Base-by-base conservation (phyloP, 768 basidiomycete species). In the Kwoniella dejecticola region DNA sequence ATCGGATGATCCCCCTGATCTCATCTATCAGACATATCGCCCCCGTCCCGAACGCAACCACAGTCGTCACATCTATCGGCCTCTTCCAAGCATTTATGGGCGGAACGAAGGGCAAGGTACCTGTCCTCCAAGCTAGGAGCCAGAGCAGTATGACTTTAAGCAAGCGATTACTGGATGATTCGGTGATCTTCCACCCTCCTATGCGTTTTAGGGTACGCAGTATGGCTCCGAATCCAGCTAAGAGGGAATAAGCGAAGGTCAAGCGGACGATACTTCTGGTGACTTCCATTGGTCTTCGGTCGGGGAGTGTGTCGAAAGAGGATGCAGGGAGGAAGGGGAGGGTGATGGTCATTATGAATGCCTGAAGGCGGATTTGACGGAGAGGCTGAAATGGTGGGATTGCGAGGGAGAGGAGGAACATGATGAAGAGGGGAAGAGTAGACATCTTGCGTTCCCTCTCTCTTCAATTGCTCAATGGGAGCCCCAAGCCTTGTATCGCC, bases 331-430 rank as follows among this genome's bases (percentile, higher is more conserved):
- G 12, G 13, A 23, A 47, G 23, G 31, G 27, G 1, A 57, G 33
- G n/a, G 56, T 27, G 30, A 47, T n/a, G 15, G 56, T 41, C 30
- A 57, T 41, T 8, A 57, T 17, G 46, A 57, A 42, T 7, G 45
- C 23, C 21, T 57, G 33, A 5, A 48, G 17, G 3, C 30, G 15
- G 27, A 24, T 47, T 30, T 31, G 29, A 33, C 29, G 56, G 2
- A 42, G 30, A 26, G 31, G 31, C 3, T 23, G 7, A n/a, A 15
- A 17, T 1, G 55, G 40, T 12, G 26, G 40, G 24, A 44, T 56
- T 12, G 26, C 17, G 15, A 49, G 33, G 15, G 46, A 19, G 46
- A 57, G 10, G 27, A 42, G 33, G 30, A 47, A 48, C 8, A 48
- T n/a, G 10, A 49, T 7, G 46, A 57, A 29, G 19, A 57, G 15